Evolutionary conservation across 2,329 filamentous ascomycete genomes (phyloP).

Genomic region (Fusarium paranaense): DNA sequence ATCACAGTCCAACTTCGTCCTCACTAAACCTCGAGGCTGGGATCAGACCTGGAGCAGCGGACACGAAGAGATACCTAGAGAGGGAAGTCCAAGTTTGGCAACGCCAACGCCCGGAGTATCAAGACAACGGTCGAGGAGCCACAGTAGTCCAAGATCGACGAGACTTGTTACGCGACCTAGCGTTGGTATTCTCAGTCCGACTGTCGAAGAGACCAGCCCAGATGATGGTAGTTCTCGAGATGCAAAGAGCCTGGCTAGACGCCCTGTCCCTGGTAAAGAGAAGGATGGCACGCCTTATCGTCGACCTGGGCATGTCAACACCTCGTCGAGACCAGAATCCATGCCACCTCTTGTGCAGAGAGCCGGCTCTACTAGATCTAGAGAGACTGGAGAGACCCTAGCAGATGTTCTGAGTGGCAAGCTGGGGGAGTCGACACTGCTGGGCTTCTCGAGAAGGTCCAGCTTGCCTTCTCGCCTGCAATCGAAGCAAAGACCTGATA

Average conservation of each 20-base stretch:
- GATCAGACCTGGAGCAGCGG: slow-evolving; percentile 40
- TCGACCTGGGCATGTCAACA: background rate
- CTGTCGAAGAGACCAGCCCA: slow-evolving; percentile 45
- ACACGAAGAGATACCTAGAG: slow-evolving; percentile 10
- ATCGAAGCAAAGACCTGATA: slow-evolving; percentile 31
- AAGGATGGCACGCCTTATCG: background rate
- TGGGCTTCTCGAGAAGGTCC: slow-evolving; percentile 31
- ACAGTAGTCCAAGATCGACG: slow-evolving; percentile 37
- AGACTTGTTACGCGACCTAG: slow-evolving; percentile 40
- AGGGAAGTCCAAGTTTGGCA: slow-evolving; percentile 52
- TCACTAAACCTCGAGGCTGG: slow-evolving; percentile 53
- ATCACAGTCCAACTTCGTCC: slow-evolving; percentile 56
- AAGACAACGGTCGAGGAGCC: slow-evolving; percentile 36
- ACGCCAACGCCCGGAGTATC: slow-evolving; percentile 47
- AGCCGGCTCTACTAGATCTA: background rate
- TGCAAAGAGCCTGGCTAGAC: background rate
- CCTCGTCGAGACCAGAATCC: background rate
- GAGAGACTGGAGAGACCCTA: background rate
- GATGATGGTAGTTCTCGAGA: slow-evolving; percentile 20
- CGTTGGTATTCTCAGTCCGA: slow-evolving; percentile 46
- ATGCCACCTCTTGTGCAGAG: background rate
- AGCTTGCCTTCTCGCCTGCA: slow-evolving; percentile 45
- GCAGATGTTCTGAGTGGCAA: background rate
- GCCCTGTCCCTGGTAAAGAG: background rate
- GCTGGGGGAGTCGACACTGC: background rate